Evolutionary conservation across 192 early-diverging fungal species (phyloP).

Genomic region (Entophlyctis luteolus): DNA sequence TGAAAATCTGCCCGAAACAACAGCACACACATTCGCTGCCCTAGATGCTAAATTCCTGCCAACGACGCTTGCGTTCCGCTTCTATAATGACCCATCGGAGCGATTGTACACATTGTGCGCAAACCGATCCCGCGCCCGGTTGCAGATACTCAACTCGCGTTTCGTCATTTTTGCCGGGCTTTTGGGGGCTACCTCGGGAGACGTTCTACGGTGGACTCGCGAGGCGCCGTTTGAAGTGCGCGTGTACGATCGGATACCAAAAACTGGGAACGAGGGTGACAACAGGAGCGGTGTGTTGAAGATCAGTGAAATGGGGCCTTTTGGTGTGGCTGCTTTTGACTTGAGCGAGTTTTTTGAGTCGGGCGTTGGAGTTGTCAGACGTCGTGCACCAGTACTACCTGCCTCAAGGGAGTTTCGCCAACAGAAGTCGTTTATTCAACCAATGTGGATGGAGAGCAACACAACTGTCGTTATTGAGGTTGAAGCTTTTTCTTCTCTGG

Average conservation of each 20-base stretch:
- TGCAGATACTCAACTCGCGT: neutral
- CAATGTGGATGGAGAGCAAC: constrained; percentile 2
- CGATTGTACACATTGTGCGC: neutral
- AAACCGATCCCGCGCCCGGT: neutral
- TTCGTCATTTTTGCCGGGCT: constrained; percentile 9
- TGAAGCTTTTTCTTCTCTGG: neutral
- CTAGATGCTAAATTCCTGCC: neutral
- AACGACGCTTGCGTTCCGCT: neutral
- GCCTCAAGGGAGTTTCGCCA: neutral
- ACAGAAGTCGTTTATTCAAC: neutral
- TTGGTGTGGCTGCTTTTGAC: neutral
- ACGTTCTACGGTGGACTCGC: too few species aligned
- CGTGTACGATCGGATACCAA: constrained; percentile 17
- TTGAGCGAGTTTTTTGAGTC: neutral
- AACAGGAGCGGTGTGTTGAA: too few species aligned
- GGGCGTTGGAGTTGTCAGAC: neutral
- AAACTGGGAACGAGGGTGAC: neutral
- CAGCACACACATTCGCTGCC: neutral
- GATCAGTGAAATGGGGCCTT: too few species aligned
- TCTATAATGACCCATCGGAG: neutral
- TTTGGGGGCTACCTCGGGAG: too few species aligned
- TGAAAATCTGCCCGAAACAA: constrained; percentile 10
- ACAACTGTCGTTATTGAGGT: constrained; percentile 10
- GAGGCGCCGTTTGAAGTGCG: neutral
- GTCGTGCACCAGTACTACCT: constrained; percentile 4